Evolutionary conservation across 805 yeast genomes (phyloP).

Genomic region (Huiozyma sinensis): DNA sequence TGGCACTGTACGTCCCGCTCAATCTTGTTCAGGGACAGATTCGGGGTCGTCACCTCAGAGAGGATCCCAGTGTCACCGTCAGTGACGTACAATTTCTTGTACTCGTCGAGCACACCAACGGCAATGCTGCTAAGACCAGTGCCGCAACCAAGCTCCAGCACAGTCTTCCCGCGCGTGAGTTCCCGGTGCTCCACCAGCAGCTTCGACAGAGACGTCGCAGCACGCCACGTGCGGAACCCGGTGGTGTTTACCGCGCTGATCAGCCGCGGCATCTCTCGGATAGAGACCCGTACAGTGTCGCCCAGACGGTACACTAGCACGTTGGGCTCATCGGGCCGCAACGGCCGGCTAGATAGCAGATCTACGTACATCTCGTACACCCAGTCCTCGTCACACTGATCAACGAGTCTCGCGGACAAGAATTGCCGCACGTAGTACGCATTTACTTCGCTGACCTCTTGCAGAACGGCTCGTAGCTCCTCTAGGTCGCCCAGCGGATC

Average conservation of each 20-base stretch:
- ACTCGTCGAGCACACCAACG: neutral
- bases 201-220: conserved; percentile 57
- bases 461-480: conserved; percentile 13
- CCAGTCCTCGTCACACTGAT: conserved; percentile 19
- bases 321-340: conserved; percentile 20
- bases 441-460: conserved; percentile 28
- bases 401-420: conserved; percentile 33
- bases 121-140: conserved; percentile 48
- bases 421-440: conserved; percentile 41
- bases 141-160: conserved; percentile 80
- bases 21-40: conserved; percentile 35
- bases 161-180: conserved; percentile 6
- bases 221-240: conserved; percentile 91
- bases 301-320: conserved; percentile 25
- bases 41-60: conserved; percentile 20
- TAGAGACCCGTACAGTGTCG: conserved; percentile 17
- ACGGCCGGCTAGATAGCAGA: conserved; percentile 11
- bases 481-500: too few relatives aligned
- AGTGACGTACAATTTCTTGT: conserved; percentile 16
- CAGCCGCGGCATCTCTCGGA: conserved; percentile 52
- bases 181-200: conserved; percentile 1
- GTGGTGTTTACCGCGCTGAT: conserved; percentile 75
- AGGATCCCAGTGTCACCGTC: conserved; percentile 25
- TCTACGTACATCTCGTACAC: conserved; percentile 25
- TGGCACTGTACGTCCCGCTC: conserved; percentile 22